Base-by-base conservation (phyloP, 805 yeast genomes). In the Wickerhamomyces mucosus region DNA sequence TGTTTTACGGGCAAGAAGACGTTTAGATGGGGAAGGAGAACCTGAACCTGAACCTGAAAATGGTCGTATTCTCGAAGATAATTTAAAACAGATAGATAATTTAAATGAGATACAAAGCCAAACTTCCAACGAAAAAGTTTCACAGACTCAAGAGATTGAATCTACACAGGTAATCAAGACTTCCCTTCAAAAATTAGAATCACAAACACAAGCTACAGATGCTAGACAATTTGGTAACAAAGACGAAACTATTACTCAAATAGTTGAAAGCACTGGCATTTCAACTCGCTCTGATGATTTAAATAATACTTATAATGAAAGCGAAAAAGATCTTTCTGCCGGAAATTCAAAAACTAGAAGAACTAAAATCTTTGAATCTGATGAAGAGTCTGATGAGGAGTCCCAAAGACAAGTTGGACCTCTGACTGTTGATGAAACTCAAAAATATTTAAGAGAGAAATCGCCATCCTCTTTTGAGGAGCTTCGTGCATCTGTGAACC, bases 241-340 rank as follows among this genome's bases (percentile, higher is more conserved):
- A 31, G 36, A 31, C 3, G 34, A 28, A 5, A 34, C 30, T 2
- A 31, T 27, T 13, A 23, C 26, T 4, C 34, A 31, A 3, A 22
- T 29, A 2, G 27, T 18, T 11, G 33, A 20, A 13, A n/a, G 15
- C 4, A 18, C 12, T 19, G 11, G 21, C n/a, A 12, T 9, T 3
- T 20, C 21, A 15, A 21, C 14, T 12, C 26, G 25, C n/a, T 20
- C 26, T 16, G 29, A 14, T 6, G 9, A 28, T 25, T 17, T 15
- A 4, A 17, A 21, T 11, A 15, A 21, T 12, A 20, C n/a, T 11
- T 13, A 4, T 7, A 11, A 33, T 4, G 13, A 21, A 13, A n/a
- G 23, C 7, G 23, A 15, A 12, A 23, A 14, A 12, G 33, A 32
- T 11, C 35, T 39, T 8, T 43, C 41, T 21, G 38, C 38, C 4